Percentiles rank a stretch among this genome's conserved stretches.
Evolutionary conservation across 768 basidiomycete species (phyloP).

Genomic region (Rhizopogon vinicolor): DNA sequence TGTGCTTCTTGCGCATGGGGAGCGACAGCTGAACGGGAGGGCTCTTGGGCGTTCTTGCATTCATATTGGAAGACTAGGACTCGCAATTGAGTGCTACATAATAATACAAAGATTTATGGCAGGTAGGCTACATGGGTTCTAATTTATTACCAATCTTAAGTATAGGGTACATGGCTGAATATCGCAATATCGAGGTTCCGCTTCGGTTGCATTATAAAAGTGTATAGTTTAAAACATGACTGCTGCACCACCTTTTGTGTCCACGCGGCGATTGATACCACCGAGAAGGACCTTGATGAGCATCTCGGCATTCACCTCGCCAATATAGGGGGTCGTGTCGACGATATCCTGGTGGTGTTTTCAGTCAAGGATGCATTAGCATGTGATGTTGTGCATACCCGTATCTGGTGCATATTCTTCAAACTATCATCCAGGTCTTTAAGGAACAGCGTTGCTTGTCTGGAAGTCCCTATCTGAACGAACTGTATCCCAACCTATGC

Average conservation of each 20-base stretch:
- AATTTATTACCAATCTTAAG: not conserved
- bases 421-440: conserved; percentile 57
- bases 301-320: conserved; percentile 38
- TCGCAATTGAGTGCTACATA: conserved; percentile 8
- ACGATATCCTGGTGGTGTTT: conserved; percentile 52
- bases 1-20: conserved; percentile 63
- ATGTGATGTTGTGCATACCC: conserved; percentile 29
- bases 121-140: not conserved
- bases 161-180: too few species aligned
- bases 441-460: conserved; percentile 38
- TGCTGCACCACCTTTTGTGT: conserved; percentile 25
- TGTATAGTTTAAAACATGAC: conserved; percentile 11
- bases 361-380: not conserved
- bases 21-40: conserved; percentile 67
- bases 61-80: conserved; percentile 80
- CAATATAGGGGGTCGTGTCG: conserved; percentile 57
- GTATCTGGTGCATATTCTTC: conserved; percentile 32
- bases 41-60: conserved; percentile 65
- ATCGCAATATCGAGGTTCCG: too few species aligned
- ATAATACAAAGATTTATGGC: not conserved
- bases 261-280: conserved; percentile 57
- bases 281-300: conserved; percentile 63
- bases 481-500: conserved; percentile 64
- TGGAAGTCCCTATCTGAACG: conserved; percentile 58
- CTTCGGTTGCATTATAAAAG: not conserved